Percentiles rank a stretch among this genome's conserved stretches.
Conservation (phyloP, 1,284 basidiomycete species). For the Pseudozyma sp. region DNA sequence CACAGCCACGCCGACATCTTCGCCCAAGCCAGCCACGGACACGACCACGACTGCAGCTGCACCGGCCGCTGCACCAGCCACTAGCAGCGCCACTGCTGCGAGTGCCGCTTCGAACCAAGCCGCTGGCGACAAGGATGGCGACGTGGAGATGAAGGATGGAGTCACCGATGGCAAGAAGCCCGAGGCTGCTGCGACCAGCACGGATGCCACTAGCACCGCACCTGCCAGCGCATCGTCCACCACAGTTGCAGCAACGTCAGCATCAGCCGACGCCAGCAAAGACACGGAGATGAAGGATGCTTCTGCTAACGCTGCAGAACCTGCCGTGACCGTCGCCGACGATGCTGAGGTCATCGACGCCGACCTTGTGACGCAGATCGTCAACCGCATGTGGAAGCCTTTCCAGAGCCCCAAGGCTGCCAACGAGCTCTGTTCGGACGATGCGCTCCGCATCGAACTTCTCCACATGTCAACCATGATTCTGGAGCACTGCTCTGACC, state of each 20-base stretch:
- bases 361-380: constrained; percentile 78
- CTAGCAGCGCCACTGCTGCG: not conserved
- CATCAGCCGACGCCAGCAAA: constrained; percentile 5
- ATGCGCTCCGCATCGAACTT: constrained; percentile 88
- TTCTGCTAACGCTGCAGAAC: not conserved
- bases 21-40: constrained; percentile 18
- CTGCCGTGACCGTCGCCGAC: constrained; percentile 12
- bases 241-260: constrained; percentile 1
- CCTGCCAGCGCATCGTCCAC: constrained; percentile 7
- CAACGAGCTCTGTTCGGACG: constrained; percentile 74
- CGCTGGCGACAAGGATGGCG: constrained; percentile 70
- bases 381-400: constrained; percentile 83
- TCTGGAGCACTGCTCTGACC: constrained; percentile 82
- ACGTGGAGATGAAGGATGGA: constrained; percentile 64
- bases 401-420: constrained; percentile 73
- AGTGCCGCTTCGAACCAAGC: not conserved
- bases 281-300: too few species aligned
- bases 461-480: constrained; percentile 90
- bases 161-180: constrained; percentile 22
- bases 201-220: not conserved
- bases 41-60: constrained; percentile 10
- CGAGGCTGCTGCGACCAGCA: constrained; percentile 11
- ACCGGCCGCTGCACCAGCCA: not conserved
- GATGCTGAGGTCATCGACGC: constrained; percentile 73
- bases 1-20: constrained; percentile 23